Conservation (phyloP, 2,329 filamentous ascomycete species). For the Fusarium sp. region DNA sequence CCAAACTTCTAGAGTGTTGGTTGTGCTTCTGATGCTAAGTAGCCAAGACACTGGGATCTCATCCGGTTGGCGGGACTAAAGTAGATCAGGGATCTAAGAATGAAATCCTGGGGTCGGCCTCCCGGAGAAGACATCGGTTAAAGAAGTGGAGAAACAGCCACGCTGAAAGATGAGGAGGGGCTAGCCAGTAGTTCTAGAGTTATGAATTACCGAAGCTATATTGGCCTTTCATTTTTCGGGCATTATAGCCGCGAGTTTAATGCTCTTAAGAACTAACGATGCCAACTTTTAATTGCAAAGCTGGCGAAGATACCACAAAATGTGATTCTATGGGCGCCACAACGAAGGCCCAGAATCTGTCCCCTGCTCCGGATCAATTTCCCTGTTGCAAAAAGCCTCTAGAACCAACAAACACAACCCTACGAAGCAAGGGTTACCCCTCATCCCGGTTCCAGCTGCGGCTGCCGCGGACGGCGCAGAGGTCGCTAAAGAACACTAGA, state of each 20-base stretch:
- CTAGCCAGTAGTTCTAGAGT: not conserved
- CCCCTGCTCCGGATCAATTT: not conserved
- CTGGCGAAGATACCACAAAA: not conserved
- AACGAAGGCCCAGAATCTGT: not conserved
- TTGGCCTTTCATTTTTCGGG: not conserved
- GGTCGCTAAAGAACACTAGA: not conserved
- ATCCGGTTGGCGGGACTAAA: not conserved
- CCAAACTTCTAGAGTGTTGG: not conserved
- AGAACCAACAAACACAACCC: not conserved
- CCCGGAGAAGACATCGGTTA: not conserved
- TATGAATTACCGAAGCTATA: not conserved
- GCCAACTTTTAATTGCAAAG: not conserved
- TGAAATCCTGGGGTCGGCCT: not conserved
- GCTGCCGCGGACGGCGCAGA: not conserved
- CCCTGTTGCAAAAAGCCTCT: not conserved
- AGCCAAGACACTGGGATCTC: not conserved
- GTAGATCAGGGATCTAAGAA: not conserved
- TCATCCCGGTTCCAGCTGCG: not conserved
- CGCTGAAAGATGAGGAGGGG: not conserved
- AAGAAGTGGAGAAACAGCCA: not conserved
- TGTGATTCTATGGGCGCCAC: not conserved
- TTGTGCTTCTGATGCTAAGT: not conserved
- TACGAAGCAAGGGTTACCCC: not conserved
- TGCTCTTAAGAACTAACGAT: not conserved
- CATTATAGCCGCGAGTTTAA: not conserved